A percentile compares a stretch with the other conserved stretches of the same genome.
Evolutionary conservation across 768 basidiomycete genomes (phyloP).

Genomic region (Solioccasus polychromus): DNA sequence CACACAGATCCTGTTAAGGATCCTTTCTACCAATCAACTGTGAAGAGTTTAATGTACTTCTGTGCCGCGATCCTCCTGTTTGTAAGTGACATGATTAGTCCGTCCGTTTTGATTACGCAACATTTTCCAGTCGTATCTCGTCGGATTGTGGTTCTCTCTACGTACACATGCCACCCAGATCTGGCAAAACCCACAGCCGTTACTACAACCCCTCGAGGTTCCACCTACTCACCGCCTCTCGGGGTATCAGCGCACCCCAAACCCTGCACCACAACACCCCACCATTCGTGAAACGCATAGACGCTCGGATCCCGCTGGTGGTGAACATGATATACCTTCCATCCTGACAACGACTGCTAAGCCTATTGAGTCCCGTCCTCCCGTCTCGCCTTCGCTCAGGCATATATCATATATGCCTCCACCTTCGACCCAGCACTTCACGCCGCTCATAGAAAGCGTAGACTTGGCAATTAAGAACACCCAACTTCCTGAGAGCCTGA

Average conservation of each 20-base stretch:
- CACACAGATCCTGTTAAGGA: constrained; percentile 92
- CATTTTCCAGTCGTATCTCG: constrained; percentile 77
- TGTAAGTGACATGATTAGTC: constrained; percentile 47
- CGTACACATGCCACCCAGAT: constrained; percentile 97
- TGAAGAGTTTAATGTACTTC: constrained; percentile 93
- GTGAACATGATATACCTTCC: constrained; percentile 32
- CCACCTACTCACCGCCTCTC: constrained; percentile 54
- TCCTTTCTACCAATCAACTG: constrained; percentile 95
- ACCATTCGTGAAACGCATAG: constrained; percentile 35
- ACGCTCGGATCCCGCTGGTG: constrained; percentile 39
- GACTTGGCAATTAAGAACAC: constrained; percentile 69
- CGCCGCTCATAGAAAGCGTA: constrained; percentile 76
- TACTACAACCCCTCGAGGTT: constrained; percentile 66
- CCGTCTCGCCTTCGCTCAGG: constrained; percentile 44
- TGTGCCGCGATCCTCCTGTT: constrained; percentile 89
- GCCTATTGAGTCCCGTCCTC: constrained; percentile 21
- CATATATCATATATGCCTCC: constrained; percentile 57
- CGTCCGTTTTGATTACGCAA: constrained; percentile 6
- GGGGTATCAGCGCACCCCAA: constrained; percentile 54
- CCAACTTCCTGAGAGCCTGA: constrained; percentile 59
- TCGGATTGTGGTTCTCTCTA: constrained; percentile 98
- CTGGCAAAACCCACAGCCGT: constrained; percentile 95
- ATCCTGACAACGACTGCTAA: constrained; percentile 40
- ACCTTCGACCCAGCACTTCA: constrained; percentile 37
- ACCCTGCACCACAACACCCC: constrained; percentile 9